Evolutionary conservation across 192 early-diverging fungal genomes (phyloP), one percentile per base, ranked within the genome.

Genomic region (Coemansia sp.): DNA sequence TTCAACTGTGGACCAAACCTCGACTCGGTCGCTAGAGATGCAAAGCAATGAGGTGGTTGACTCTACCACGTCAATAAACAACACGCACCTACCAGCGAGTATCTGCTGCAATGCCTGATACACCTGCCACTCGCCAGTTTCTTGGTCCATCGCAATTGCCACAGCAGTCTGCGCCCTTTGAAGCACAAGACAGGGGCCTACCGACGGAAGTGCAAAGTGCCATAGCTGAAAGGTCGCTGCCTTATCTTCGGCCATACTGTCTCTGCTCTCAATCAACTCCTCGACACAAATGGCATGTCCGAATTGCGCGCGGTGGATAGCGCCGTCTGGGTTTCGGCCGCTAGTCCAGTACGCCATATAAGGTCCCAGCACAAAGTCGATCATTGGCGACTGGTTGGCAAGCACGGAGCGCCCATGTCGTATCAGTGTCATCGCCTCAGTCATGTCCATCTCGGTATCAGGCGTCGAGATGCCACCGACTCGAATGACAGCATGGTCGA

Each of bases 381-480:
- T 24, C 29, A 71, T 61, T 2, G 80, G 80, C 24, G 74, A 73
- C 33, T 76, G 80, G 71, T 71, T 77, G 36, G 65, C 53, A 0
- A 82, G 53, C 8, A 74, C 69, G 29, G 58, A 46, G 3, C 52
- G 29, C n/a, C 40, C 24, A 13, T 53, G 38, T 62, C 62, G 64
- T 2, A 53, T 13, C 36, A 55, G 69, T 18, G 58, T 50, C 33
- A 10, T 12, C 11, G 33, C n/a, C 11, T 61, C 47, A 7, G 13
- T 60, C 5, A 3, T 66, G n/a, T 15, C 38, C 12, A n/a, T 27
- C 12, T 31, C n/a, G 52, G 24, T 4, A 31, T 31, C 52, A 31
- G 20, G 47, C 49, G 38, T 15, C 44, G 27, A 36, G 18, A 11
- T 63, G 49, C 8, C 43, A 27, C n/a, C 13, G 57, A 80, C 55